These are phyloP conservation scores for Fraxinus floribunda DNA, from an alignment of 305 asterid genomes.

Conservation along the genomic window DNA sequence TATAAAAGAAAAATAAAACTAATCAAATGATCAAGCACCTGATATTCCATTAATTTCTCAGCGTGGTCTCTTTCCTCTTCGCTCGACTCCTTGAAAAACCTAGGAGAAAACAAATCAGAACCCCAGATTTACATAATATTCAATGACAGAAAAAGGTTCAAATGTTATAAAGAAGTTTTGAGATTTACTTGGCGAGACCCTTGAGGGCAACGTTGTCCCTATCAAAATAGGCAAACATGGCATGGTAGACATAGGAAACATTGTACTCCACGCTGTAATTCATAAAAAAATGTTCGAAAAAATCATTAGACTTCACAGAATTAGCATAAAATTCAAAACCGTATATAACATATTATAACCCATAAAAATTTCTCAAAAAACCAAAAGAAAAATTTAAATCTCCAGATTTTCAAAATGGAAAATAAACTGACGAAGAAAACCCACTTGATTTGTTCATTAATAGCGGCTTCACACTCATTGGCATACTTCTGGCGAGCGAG, in stretches of 20 bases:
- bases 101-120: slow-evolving; percentile 4
- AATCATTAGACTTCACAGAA: background rate
- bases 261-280: slow-evolving; percentile 85
- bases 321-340: background rate
- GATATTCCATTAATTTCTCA: slow-evolving; percentile 76
- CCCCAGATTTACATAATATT: background rate
- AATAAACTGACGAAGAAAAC: slow-evolving; percentile 5
- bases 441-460: slow-evolving; percentile 61
- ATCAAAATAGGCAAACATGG: slow-evolving; percentile 82
- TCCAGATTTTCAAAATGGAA: background rate
- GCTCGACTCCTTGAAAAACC: slow-evolving; percentile 73
- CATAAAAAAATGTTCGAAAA: background rate
- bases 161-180: background rate
- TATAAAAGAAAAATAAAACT: background rate
- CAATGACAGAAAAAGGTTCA: background rate
- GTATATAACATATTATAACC: background rate
- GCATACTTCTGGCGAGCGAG: slow-evolving; percentile 34
- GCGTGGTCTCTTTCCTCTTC: slow-evolving; percentile 70
- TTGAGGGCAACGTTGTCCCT: slow-evolving; percentile 86
- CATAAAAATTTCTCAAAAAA: background rate
- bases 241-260: slow-evolving; percentile 91
- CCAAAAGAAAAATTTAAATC: background rate
- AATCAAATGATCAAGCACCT: slow-evolving; percentile 41
- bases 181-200: slow-evolving; percentile 77
- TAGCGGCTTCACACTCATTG: slow-evolving; percentile 34